Base-by-base conservation (phyloP, 306 rosid genomes). In the Ammopiptanthus mongolicus region DNA sequence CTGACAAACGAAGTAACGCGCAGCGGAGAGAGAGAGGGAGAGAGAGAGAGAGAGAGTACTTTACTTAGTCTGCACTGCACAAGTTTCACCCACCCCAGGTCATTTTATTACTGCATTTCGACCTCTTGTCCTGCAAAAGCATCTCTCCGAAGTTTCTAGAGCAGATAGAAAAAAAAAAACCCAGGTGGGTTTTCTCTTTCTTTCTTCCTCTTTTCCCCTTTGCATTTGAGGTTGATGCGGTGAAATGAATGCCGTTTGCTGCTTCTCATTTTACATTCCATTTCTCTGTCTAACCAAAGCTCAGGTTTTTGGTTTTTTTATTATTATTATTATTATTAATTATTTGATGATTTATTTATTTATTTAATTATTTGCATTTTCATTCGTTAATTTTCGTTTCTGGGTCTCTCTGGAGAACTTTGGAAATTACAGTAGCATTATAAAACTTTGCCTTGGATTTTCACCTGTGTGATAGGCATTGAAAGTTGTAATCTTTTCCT, bases 81-180 rank as follows among this genome's bases (percentile, higher is more conserved):
- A 88, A 90, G 87, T 87, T 86, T 86, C 82, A 78, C 70, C 22
- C 73, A 23, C 68, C 22, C 36, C 64, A 67, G 7, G 59, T 58
- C 56, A 76, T 77, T 79, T 51, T 75, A 59, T 78, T 81, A 75
- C 87, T 44, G 33, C 80, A 63, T 87, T 85, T 81, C 74, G 70
- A 42, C 17, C 41, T 74, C 65, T 58, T 65, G 50, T 76, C 72
- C 72, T 47, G 31, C 75, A 22, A 34, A 66, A 17, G 17, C 78
- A 25, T 65, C 68, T 85, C 78, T 73, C 82, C 78, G 66, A 72
- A 68, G 74, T 64, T 79, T 80, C 83, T 84, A 76, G 65, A 83
- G 37, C 83, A 25, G 57, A 8, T 8, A 21, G 19, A 28, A 18
- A 69, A 10, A 71, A 65, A 85, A 50, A 25, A 25, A 2, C 73